Evolutionary conservation across 116 monocot species (phyloP).

Genomic region (Dioscorea cayenensis): DNA sequence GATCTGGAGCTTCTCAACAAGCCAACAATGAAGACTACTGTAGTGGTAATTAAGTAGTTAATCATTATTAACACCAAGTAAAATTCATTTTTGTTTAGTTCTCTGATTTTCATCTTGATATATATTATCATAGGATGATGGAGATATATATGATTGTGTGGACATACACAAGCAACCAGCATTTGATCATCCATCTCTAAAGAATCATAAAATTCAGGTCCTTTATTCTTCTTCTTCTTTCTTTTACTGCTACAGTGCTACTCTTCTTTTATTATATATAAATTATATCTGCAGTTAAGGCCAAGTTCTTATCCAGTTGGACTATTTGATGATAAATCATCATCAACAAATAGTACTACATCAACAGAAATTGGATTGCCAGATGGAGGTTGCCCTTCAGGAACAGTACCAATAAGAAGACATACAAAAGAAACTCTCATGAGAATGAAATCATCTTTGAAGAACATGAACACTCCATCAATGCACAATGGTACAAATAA

Average conservation of each 20-base stretch:
- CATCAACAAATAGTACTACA: not conserved
- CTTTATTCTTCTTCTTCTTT: not conserved
- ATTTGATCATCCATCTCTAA: not conserved
- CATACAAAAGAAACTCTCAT: not conserved
- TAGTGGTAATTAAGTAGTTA: not conserved
- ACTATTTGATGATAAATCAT: not conserved
- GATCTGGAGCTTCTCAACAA: not conserved
- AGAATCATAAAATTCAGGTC: not conserved
- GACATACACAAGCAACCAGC: conserved; percentile 1
- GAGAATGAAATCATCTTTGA: not conserved
- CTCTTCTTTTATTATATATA: not conserved
- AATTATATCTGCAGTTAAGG: not conserved
- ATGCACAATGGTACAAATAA: too few relatives aligned
- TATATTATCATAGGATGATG: not conserved
- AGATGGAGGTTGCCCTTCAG: not conserved
- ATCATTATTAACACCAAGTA: too few relatives aligned
- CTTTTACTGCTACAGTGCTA: not conserved
- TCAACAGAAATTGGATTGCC: not conserved
- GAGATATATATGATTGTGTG: conserved; percentile 1
- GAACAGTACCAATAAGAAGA: not conserved
- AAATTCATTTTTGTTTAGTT: too few relatives aligned
- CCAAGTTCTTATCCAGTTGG: not conserved
- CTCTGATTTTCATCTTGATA: too few relatives aligned
- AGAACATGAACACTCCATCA: not conserved
- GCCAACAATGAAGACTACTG: not conserved